Conservation (phyloP, 2,329 filamentous ascomycete species). For the Fusarium dimerum region DNA sequence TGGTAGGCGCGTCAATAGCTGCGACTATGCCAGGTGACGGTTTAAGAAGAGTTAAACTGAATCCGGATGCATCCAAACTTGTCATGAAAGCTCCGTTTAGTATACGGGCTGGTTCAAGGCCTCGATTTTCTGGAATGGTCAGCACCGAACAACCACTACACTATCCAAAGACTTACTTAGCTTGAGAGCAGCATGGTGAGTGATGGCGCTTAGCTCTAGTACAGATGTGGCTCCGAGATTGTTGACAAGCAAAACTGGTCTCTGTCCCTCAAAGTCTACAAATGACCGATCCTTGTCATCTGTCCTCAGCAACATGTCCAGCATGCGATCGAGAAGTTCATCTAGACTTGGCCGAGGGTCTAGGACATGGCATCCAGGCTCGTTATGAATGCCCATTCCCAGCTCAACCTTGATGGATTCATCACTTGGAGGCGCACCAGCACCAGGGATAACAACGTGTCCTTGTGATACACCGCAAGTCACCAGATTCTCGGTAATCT, state of each 20-base stretch:
- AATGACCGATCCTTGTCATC: conserved; percentile 55
- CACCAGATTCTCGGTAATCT: conserved; percentile 28
- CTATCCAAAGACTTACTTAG: conserved; percentile 2
- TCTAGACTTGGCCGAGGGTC: conserved; percentile 44
- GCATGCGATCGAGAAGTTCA: conserved; percentile 60
- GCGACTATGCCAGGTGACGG: neutral
- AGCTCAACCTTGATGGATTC: conserved; percentile 62
- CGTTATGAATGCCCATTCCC: conserved; percentile 26
- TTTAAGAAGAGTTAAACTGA: conserved; percentile 57
- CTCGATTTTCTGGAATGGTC: conserved; percentile 3
- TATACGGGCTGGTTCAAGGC: conserved; percentile 49
- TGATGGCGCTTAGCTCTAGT: conserved; percentile 23
- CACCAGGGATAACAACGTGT: conserved; percentile 57
- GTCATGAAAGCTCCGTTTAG: conserved; percentile 63
- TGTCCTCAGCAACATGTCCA: conserved; percentile 58
- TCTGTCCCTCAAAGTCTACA: conserved; percentile 46
- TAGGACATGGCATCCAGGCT: conserved; percentile 41
- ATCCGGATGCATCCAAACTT: conserved; percentile 70
- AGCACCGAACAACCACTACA: neutral
- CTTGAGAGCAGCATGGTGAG: conserved; percentile 18
- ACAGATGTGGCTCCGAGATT: conserved; percentile 22
- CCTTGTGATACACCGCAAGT: conserved; percentile 16
- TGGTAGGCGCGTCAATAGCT: conserved; percentile 2
- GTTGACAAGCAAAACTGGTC: conserved; percentile 18
- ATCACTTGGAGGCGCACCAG: conserved; percentile 34